Evolutionary conservation across 805 yeast species (phyloP), one percentile per base, ranked within the genome.

Genomic region (Candida loeiensis): DNA sequence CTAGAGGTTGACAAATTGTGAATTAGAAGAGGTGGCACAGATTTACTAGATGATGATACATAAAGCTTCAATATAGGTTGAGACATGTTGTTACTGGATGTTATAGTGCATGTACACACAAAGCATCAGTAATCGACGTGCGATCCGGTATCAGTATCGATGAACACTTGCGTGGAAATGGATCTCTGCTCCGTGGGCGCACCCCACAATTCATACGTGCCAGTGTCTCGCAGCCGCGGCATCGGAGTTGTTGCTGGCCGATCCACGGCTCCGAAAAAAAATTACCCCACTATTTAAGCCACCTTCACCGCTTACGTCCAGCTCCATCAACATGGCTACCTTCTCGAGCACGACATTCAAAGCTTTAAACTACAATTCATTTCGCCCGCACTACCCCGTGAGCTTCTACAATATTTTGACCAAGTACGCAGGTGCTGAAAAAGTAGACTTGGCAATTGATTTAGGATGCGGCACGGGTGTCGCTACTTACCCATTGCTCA

Each of bases 381-480:
- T 65, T 47, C 61, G 74, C 17, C 74, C 74, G 2, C 65, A 63
- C 36, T 69, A 69, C 39, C 73, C 73, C 3, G 42, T 58, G 0
- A 54, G 63, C 3, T 69, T 69, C 48, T 69, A 66, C 43, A 48
- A 51, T 31, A 44, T 59, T 11, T 48, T 69, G 15, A 41, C 41
- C 22, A 49, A 53, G 1, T 66, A 63, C 43, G 55, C 53, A 3
- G 41, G 41, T 12, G 17, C 20, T 4, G 17, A 27, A 13, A 34
- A 33, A 22, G 45, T 57, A 4, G 35, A 41, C 2, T 46, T 45
- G 4, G 49, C 79, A 6, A 56, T 61, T 53, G 64, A 60, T 51
- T 49, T 74, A 32, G 81, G 82, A 0, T 73, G 79, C 47, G 81
- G 80, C 0, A 73, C 80, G 1, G 82, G 80, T 0, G 71, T 69